These are phyloP conservation scores for Didymella pomorum DNA, from an alignment of 2,329 filamentous ascomycete species.

Conservation along the genomic window DNA sequence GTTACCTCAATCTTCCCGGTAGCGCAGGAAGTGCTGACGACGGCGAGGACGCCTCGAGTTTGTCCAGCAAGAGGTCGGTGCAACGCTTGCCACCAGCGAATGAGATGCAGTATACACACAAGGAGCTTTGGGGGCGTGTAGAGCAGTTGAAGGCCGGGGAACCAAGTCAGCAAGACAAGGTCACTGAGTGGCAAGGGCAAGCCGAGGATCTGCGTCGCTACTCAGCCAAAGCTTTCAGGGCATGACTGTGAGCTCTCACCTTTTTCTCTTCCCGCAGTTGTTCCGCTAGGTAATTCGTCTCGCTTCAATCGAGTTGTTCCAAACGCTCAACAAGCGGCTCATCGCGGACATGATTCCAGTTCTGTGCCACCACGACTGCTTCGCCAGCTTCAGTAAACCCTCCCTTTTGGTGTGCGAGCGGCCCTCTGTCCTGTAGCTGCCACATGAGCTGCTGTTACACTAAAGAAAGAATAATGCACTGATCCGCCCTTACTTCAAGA, in stretches of 20 bases:
- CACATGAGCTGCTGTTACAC: too few species aligned
- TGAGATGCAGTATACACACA: conserved; percentile 36
- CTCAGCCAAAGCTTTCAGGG: background rate
- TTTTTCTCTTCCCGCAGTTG: background rate
- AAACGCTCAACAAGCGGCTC: background rate
- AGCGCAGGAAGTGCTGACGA: background rate
- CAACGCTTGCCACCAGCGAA: conserved; percentile 19
- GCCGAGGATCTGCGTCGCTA: background rate
- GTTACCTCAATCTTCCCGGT: conserved; percentile 45
- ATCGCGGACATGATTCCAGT: background rate
- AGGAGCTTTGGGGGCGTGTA: conserved; percentile 39
- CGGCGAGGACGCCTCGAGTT: background rate
- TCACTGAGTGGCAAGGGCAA: conserved; percentile 6
- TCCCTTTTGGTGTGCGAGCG: too few species aligned
- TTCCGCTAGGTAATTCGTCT: conserved; percentile 5
- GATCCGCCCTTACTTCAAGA: background rate
- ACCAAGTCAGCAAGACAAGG: conserved; percentile 4
- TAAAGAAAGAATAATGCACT: background rate
- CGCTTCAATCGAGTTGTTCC: background rate
- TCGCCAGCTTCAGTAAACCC: too few species aligned
- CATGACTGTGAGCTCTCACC: background rate
- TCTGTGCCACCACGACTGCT: background rate
- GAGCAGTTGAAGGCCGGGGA: conserved; percentile 1
- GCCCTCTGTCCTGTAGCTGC: too few species aligned
- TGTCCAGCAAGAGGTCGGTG: conserved; percentile 4